Conservation (phyloP, 257 asterid genomes). For the Solanum medicagineum region DNA sequence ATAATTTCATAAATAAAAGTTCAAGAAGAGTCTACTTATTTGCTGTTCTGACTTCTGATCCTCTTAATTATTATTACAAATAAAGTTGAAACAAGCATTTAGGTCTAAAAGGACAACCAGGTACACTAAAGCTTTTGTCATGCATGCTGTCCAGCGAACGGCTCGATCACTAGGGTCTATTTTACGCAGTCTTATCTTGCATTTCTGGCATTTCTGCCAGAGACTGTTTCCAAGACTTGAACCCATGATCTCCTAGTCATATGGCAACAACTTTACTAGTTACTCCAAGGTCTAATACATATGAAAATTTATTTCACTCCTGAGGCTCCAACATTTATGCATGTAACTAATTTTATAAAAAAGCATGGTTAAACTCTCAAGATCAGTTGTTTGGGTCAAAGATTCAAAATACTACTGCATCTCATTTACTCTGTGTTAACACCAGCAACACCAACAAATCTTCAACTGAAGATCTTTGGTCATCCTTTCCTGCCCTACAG, state of each 20-base stretch:
- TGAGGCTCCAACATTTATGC: neutral
- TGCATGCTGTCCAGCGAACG: too few relatives aligned
- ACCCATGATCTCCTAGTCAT: too few relatives aligned
- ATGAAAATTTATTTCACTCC: neutral
- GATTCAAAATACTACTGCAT: neutral
- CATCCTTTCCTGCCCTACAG: neutral
- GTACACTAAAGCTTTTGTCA: too few relatives aligned
- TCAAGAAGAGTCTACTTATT: neutral
- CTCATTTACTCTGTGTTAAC: neutral
- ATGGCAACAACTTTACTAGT: too few relatives aligned
- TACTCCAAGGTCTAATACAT: neutral
- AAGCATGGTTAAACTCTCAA: neutral
- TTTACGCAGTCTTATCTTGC: too few relatives aligned
- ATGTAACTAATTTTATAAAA: too few relatives aligned
- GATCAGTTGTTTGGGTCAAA: neutral
- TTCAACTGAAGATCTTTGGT: neutral
- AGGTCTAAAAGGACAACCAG: too few relatives aligned
- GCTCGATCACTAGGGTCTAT: too few relatives aligned
- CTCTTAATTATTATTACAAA: neutral
- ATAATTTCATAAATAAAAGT: neutral
- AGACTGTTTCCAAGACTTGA: too few relatives aligned
- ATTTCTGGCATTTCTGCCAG: too few relatives aligned
- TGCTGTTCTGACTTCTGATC: neutral
- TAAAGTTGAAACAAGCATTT: neutral
- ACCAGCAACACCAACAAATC: neutral